These are phyloP conservation scores for Harringtonia aguacate DNA, from an alignment of 2,329 filamentous ascomycete species.

Conservation along the genomic window DNA sequence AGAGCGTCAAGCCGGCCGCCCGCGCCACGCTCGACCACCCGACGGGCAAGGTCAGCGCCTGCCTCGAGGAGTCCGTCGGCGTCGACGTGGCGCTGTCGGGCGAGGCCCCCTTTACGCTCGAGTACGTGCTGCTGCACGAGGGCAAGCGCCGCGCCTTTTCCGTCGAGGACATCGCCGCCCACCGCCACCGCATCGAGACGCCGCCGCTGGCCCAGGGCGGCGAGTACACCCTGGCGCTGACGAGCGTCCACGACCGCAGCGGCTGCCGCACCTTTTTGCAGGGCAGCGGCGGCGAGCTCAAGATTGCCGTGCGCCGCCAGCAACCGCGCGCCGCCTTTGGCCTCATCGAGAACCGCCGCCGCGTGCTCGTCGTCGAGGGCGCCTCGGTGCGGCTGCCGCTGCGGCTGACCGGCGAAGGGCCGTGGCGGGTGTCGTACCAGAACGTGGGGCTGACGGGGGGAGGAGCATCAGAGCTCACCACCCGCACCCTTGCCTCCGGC, in stretches of 20 bases:
- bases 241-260: conserved; percentile 74
- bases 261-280: conserved; percentile 80
- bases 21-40: conserved; percentile 59
- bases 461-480: conserved; percentile 20
- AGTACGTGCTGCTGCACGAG: conserved; percentile 88
- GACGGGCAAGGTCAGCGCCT: conserved; percentile 51
- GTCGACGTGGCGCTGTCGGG: conserved; percentile 68
- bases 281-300: conserved; percentile 51
- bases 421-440: conserved; percentile 71
- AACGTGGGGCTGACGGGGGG: conserved; percentile 33
- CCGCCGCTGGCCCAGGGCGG: conserved; percentile 67
- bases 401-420: conserved; percentile 72
- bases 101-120: conserved; percentile 76
- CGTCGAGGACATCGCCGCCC: conserved; percentile 50
- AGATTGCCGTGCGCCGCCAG: conserved; percentile 79
- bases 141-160: conserved; percentile 68
- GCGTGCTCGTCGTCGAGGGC: conserved; percentile 65
- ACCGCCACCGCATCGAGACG: conserved; percentile 63
- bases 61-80: conserved; percentile 70
- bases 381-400: conserved; percentile 66
- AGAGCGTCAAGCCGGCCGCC: conserved; percentile 87
- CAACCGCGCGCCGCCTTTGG: conserved; percentile 82
- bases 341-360: conserved; percentile 68
- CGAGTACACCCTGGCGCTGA: conserved; percentile 79
- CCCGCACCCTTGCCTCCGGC: conserved; percentile 36